phyloP scores from a whole-genome alignment of 495 filamentous ascomycete species.

The Hypoxylon intermedium region DNA sequence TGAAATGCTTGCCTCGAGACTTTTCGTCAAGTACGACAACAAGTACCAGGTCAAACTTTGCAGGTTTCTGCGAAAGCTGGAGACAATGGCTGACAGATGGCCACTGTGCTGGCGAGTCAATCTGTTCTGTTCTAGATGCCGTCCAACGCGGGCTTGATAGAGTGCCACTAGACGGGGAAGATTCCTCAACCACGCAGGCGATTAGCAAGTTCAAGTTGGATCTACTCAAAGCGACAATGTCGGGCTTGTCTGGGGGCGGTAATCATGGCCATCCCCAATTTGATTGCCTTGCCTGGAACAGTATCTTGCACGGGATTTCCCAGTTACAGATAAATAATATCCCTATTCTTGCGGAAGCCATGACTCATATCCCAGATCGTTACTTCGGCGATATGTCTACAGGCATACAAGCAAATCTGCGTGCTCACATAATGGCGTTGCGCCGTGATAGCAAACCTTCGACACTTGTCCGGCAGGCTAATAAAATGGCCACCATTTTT shows the following conservation, averaged over 20 bases:
- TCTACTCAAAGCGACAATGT: conserved; percentile 31
- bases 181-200: background rate
- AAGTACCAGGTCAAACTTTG: conserved; percentile 8
- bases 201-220: conserved; percentile 16
- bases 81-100: conserved; percentile 13
- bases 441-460: background rate
- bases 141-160: conserved; percentile 18
- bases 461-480: conserved; percentile 22
- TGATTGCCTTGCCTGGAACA: conserved; percentile 25
- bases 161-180: background rate
- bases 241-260: conserved; percentile 18
- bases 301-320: conserved; percentile 29
- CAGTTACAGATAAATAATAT: conserved; percentile 29
- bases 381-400: conserved; percentile 13
- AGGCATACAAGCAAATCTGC: conserved; percentile 25
- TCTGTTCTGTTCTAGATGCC: conserved; percentile 29
- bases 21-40: conserved; percentile 2
- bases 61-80: conserved; percentile 33
- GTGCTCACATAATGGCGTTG: conserved; percentile 14
- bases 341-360: conserved; percentile 22
- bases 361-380: conserved; percentile 28
- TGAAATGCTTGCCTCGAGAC: conserved; percentile 17
- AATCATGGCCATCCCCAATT: background rate
- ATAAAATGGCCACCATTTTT: conserved; percentile 33
- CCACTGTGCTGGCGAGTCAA: conserved; percentile 15